Evolutionary conservation across 2,329 filamentous ascomycete species (phyloP).

Genomic region (Neofusicoccum laricinum): DNA sequence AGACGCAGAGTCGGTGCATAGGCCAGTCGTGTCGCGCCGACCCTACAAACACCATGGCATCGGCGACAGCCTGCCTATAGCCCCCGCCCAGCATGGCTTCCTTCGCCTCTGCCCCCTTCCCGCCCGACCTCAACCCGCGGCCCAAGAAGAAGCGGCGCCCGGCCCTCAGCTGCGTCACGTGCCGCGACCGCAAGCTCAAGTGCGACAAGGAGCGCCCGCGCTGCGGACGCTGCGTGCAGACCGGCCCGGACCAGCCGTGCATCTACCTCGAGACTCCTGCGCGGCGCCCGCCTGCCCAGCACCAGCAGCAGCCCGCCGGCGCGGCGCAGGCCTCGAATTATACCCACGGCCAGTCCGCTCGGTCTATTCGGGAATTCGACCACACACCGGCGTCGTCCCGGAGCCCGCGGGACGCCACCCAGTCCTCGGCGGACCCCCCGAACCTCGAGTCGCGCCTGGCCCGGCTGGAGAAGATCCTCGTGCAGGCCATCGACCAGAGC

Average conservation of each 20-base stretch:
- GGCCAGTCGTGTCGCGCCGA: not conserved
- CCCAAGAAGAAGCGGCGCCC: slow-evolving; percentile 6
- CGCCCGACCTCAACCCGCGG: not conserved
- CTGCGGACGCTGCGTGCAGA: slow-evolving; percentile 3
- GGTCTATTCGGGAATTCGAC: slow-evolving; percentile 8
- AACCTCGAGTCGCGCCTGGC: slow-evolving; percentile 1
- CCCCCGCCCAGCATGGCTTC: not conserved
- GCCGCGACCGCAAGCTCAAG: not conserved
- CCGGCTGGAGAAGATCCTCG: slow-evolving; percentile 1
- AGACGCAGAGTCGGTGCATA: too few relatives aligned
- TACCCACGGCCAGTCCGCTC: not conserved
- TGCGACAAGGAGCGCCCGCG: slow-evolving; percentile 10
- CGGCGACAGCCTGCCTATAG: not conserved
- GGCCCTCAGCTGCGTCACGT: slow-evolving; percentile 8
- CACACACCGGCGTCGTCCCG: not conserved
- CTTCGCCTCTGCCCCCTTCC: not conserved
- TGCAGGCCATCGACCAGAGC: not conserved
- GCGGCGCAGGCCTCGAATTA: not conserved
- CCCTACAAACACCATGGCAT: not conserved
- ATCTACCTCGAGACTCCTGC: not conserved
- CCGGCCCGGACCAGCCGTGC: not conserved
- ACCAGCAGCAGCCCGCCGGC: not conserved
- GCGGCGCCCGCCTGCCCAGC: not conserved
- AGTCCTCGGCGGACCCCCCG: not conserved
- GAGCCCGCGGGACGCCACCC: slow-evolving; percentile 1